Evolutionary conservation across 495 filamentous ascomycete species (phyloP), one percentile per base, ranked within the genome.

Genomic region (Bacidia rubella): DNA sequence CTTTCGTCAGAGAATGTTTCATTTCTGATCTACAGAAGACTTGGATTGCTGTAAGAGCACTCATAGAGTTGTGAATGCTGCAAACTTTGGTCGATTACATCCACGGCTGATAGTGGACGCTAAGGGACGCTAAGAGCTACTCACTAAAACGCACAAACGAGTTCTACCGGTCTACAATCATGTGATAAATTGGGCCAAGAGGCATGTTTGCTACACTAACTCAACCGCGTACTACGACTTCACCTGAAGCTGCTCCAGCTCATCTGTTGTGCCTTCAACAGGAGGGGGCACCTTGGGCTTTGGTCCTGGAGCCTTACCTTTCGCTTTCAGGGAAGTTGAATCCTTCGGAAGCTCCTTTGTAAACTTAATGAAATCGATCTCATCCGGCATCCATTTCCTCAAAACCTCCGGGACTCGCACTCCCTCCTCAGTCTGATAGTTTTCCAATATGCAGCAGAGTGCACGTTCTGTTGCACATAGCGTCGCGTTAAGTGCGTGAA

Each of bases 381-480:
- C 70, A 3, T 90, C 92, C 1, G 90, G 90, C 23, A 98, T 85
- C 63, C 95, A 98, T 70, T 90, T 93, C 43, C 86, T 77, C 44
- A 98, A 74, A 35, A 83, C 81, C 69, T 90, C 82, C 0, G 93
- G 92, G 47, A 97, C 85, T 43, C 75, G 78, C 58, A 95, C 75
- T 47, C 90, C 90, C 79, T 89, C 81, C 59, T 92, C 81, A 2
- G 79, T 87, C 70, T 98, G 92, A 67, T 86, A 97, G 70, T 97
- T 98, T 70, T 98, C 93, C 42, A 98, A 77, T 20, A 97, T 70
- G 61, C 90, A 95, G 74, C 92, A 98, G 23, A 97, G 75, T 20
- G 93, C 87, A 57, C 92, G 78, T 67, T 94, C 92, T 0, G 92
- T 96, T 2, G 92, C 92, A 64, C 85, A 90, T 12, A 98, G 72